Percentiles rank a stretch among this genome's conserved stretches.
These are phyloP conservation scores for Candida palmyrensis DNA, from an alignment of 805 yeast genomes.

Conservation along the genomic window DNA sequence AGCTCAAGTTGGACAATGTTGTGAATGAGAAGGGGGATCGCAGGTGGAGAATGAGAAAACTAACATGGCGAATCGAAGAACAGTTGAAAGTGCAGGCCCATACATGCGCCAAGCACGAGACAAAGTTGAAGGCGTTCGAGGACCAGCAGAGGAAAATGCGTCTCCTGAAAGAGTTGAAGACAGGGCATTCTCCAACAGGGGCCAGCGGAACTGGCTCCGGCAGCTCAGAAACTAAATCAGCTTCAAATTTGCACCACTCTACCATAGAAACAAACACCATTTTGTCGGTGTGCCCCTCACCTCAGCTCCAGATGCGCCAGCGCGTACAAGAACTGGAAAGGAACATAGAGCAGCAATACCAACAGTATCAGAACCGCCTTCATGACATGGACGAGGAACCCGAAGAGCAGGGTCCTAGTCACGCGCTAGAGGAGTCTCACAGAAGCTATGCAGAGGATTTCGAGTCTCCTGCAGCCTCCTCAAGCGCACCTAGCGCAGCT, in stretches of 20 bases:
- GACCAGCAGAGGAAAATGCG: conserved; percentile 24
- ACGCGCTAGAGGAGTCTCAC: conserved; percentile 18
- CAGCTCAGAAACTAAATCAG: conserved; percentile 3
- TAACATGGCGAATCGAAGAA: conserved; percentile 88
- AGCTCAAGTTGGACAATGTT: conserved; percentile 73
- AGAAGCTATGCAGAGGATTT: conserved; percentile 25
- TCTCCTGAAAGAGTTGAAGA: conserved; percentile 8
- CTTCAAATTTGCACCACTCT: conserved; percentile 19
- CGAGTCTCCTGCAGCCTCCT: conserved; percentile 5
- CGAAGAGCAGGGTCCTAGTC: conserved; percentile 5
- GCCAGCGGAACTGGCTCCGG: conserved; percentile 5
- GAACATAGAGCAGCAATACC: conserved; percentile 3
- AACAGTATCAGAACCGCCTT: conserved; percentile 4
- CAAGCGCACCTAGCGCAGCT: background rate
- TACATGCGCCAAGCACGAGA: conserved; percentile 54
- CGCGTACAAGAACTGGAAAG: too few relatives aligned
- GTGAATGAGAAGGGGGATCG: conserved; percentile 43
- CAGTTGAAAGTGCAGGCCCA: conserved; percentile 54
- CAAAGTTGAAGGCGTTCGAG: conserved; percentile 43
- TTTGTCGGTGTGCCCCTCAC: conserved; percentile 4
- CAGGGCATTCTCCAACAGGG: conserved; percentile 5
- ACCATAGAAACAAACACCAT: conserved; percentile 22
- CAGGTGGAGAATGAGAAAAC: conserved; percentile 90
- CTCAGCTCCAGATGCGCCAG: conserved; percentile 2
- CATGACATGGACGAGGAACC: conserved; percentile 13